Evolutionary conservation across 2,329 filamentous ascomycete species (phyloP), one percentile per base, ranked within the genome.

Genomic region (Bipolaris bicolor): DNA sequence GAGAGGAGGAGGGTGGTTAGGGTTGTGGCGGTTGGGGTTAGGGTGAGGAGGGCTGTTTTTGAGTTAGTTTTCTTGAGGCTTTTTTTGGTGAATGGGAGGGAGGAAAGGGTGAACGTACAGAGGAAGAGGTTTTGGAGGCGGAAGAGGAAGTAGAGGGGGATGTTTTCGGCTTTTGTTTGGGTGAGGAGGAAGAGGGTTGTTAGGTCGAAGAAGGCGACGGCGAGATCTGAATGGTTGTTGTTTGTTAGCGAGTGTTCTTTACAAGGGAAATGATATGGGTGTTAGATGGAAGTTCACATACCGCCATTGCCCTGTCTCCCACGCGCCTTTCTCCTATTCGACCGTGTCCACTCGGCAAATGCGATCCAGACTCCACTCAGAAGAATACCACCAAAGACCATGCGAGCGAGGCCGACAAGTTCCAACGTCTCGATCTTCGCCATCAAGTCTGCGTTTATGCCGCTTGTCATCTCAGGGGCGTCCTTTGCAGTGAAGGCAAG

Each of bases 401-500:
- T 73, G 24, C 66, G 61, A 10, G 65, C 73, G 5, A 73, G 62
- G 10, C 62, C 65, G 1, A 76, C 68, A 1, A 75, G 64, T 7
- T 66, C 60, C 34, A 75, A 40, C 7, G 52, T 61, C 16, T 72
- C 83, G 13, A 87, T 80, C 47, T 76, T 78, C 20, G 83, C 73
- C 16, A 87, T 76, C 31, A 81, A 71, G 0, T 76, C 60, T n/a
- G 67, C 63, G 59, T 71, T 67, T 4, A 82, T 73, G 18, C 75
- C 75, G 11, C 65, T 73, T 7, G 79, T 76, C 18, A 97, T 82
- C 74, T 98, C 95, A 0, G 94, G 93, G 0, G 93, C 90, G 75
- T 98, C 95, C 52, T 92, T 88, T 45, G 87, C 85, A 0, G 92
- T 95, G 72, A 97, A 98, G 1, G 89, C 88, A 22, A 97, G 79